These are phyloP conservation scores for Paecilomyces fulvus DNA, from an alignment of 2,329 filamentous ascomycete genomes.

Conservation along the genomic window DNA sequence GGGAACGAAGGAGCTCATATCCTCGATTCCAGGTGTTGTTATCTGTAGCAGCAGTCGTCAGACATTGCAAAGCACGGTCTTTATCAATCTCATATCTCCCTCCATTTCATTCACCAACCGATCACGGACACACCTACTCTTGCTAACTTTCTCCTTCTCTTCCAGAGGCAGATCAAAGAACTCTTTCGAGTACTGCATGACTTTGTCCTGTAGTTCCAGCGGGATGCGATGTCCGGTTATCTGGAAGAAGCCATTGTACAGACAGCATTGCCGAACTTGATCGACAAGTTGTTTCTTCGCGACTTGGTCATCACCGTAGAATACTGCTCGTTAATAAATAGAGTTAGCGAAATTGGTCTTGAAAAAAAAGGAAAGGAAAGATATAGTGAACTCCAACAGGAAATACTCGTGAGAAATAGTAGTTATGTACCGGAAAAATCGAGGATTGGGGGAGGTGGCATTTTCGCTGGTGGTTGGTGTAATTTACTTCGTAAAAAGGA, in stretches of 20 bases:
- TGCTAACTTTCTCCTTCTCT: conserved; percentile 32
- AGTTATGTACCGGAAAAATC: background rate
- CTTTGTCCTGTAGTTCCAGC: conserved; percentile 26
- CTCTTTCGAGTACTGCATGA: conserved; percentile 31
- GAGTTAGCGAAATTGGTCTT: background rate
- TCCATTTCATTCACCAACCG: background rate
- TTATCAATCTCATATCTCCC: background rate
- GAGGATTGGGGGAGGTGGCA: background rate
- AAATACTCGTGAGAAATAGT: background rate
- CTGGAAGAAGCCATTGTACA: conserved; percentile 35
- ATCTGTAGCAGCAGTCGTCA: conserved; percentile 12
- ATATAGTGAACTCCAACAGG: background rate
- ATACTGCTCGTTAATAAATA: background rate
- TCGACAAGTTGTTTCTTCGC: background rate
- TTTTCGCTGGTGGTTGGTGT: background rate
- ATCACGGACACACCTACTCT: conserved; percentile 15
- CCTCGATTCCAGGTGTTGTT: conserved; percentile 35
- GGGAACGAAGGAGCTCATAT: conserved; percentile 35
- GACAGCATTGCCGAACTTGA: background rate
- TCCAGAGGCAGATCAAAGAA: conserved; percentile 35
- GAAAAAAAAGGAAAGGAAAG: background rate
- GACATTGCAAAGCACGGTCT: background rate
- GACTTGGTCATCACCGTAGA: background rate
- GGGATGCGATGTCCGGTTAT: conserved; percentile 36
- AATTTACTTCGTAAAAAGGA: background rate